phyloP scores from a whole-genome alignment of 2,329 filamentous ascomycete species.

The Colletotrichum godetiae region DNA sequence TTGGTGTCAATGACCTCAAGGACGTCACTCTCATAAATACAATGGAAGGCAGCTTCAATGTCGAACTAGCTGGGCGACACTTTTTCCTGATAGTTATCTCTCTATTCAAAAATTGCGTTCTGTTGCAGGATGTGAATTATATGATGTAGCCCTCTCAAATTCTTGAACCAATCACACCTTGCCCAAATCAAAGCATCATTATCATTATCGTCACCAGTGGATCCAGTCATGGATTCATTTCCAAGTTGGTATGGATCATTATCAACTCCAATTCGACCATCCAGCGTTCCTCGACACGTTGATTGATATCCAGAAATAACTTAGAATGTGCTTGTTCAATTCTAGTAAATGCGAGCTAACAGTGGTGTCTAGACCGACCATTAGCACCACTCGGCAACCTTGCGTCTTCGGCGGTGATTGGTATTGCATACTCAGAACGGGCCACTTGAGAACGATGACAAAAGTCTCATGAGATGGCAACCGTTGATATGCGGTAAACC shows the following conservation, averaged over 20 bases:
- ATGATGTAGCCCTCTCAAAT: not conserved
- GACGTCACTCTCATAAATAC: not conserved
- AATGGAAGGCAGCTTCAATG: not conserved
- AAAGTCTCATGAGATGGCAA: not conserved
- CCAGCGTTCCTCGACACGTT: not conserved
- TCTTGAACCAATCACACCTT: not conserved
- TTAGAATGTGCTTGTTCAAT: no score
- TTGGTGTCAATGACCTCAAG: not conserved
- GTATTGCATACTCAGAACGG: not conserved
- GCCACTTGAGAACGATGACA: not conserved
- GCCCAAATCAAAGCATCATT: not conserved
- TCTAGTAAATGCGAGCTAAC: not conserved
- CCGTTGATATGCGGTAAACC: not conserved
- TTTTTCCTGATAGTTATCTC: not conserved
- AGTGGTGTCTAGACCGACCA: not conserved
- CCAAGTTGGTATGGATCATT: not conserved
- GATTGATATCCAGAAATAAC: not conserved
- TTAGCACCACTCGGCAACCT: not conserved
- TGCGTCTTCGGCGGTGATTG: not conserved
- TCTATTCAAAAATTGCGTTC: not conserved
- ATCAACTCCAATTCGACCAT: not conserved
- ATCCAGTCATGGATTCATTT: not conserved
- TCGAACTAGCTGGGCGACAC: not conserved
- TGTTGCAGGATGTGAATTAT: not conserved
- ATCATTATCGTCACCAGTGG: not conserved